Conservation (phyloP, 805 yeast species). For the Candida railenensis region DNA sequence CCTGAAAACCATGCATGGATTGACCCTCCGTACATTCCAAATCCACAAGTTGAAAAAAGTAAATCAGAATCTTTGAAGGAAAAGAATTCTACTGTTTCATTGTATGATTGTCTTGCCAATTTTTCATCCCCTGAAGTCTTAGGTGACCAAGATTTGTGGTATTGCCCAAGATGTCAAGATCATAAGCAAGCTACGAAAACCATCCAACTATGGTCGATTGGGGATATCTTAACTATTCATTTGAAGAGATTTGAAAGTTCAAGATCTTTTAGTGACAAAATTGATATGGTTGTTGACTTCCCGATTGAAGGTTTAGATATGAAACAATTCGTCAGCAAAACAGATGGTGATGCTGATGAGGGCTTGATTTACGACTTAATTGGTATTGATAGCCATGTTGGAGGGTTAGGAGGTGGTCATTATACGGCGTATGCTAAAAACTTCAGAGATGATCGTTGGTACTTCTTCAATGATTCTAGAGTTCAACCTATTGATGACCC, state of each 20-base stretch:
- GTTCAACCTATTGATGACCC: slow-evolving; percentile 62
- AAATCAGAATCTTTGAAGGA: slow-evolving; percentile 33
- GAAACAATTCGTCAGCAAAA: slow-evolving; percentile 47
- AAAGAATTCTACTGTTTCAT: slow-evolving; percentile 45
- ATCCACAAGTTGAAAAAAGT: slow-evolving; percentile 53
- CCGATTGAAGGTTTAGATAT: slow-evolving; percentile 84
- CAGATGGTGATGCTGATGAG: slow-evolving; percentile 21
- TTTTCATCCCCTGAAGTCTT: slow-evolving; percentile 83
- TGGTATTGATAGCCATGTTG: slow-evolving; percentile 94
- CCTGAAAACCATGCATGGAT: slow-evolving; percentile 60
- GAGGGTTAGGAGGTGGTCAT: slow-evolving; percentile 97
- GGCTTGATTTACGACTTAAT: slow-evolving; percentile 71
- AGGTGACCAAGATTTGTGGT: slow-evolving; percentile 91
- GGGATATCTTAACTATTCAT: slow-evolving; percentile 87
- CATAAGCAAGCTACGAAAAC: slow-evolving; percentile 89
- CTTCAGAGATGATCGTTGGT: slow-evolving; percentile 76
- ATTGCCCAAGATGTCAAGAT: slow-evolving; percentile 85
- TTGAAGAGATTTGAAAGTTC: slow-evolving; percentile 86
- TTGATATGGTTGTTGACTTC: slow-evolving; percentile 79
- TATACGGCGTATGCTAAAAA: slow-evolving; percentile 89
- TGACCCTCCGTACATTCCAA: slow-evolving; percentile 42
- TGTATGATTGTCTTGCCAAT: slow-evolving; percentile 70
- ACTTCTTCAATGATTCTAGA: slow-evolving; percentile 83
- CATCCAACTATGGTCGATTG: slow-evolving; percentile 90
- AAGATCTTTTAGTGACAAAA: slow-evolving; percentile 83